These are phyloP conservation scores for Zea luxurians DNA, from an alignment of 176 grass and related monocot genomes.

Conservation along the genomic window DNA sequence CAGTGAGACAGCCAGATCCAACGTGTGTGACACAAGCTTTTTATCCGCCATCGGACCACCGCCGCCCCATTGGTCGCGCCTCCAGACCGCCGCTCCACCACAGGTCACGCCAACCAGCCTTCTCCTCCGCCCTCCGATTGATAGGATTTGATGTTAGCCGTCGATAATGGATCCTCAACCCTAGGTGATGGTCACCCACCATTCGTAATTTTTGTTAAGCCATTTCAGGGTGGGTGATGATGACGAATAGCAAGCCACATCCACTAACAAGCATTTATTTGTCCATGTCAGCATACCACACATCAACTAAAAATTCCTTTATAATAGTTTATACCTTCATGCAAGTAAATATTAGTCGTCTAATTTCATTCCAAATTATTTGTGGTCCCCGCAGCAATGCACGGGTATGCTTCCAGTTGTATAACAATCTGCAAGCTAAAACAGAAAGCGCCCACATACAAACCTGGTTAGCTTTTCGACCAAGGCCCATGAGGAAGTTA, in stretches of 20 bases:
- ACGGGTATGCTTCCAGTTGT: background rate
- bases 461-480: constrained; percentile 81
- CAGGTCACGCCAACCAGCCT: too few species aligned
- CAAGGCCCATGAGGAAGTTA: constrained; percentile 88
- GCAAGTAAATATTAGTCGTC: background rate
- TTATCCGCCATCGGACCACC: too few species aligned
- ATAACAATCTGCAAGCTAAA: background rate
- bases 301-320: background rate
- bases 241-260: background rate
- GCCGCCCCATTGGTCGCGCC: too few species aligned
- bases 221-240: too few species aligned
- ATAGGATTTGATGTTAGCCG: too few species aligned
- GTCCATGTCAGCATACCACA: background rate
- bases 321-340: background rate
- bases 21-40: too few species aligned
- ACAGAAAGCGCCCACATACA: constrained; percentile 6
- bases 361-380: background rate
- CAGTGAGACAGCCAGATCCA: too few species aligned
- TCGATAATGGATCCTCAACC: too few species aligned
- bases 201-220: too few species aligned
- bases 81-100: too few species aligned
- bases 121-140: too few species aligned
- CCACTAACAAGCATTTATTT: background rate
- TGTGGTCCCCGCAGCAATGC: background rate
- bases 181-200: too few species aligned